Evolutionary conservation across 75 land plant species (phyloP).

Genomic region (Isoetes taiwanensis): DNA sequence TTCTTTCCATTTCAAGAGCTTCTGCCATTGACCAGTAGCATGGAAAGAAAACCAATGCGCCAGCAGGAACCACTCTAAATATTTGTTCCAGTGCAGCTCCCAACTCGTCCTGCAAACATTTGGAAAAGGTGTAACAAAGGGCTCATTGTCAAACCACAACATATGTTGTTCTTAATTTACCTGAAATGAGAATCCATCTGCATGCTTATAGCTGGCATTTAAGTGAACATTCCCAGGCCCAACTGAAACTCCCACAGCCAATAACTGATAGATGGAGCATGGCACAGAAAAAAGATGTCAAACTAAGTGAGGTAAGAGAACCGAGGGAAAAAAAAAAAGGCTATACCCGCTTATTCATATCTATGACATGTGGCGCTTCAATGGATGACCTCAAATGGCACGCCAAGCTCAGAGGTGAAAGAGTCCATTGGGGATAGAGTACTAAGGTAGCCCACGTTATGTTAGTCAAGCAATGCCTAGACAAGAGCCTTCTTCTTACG

Average conservation of each 20-base stretch:
- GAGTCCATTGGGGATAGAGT: constrained; percentile 89
- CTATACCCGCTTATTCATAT: constrained; percentile 79
- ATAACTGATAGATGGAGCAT: no score
- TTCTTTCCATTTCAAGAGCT: constrained; percentile 45
- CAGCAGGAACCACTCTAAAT: constrained; percentile 65
- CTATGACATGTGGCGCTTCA: constrained; percentile 91
- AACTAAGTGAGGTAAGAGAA: not conserved
- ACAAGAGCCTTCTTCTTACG: no score
- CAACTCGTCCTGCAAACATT: constrained; percentile 76
- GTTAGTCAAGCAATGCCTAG: no score
- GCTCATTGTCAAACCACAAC: no score
- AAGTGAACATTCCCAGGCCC: constrained; percentile 58
- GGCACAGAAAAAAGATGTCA: not conserved
- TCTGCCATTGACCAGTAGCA: constrained; percentile 83
- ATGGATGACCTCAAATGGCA: constrained; percentile 72
- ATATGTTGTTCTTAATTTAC: constrained; percentile 21
- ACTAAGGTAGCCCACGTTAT: no score
- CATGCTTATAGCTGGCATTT: constrained; percentile 90
- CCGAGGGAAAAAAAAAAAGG: not conserved
- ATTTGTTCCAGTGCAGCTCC: constrained; percentile 74
- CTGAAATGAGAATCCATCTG: constrained; percentile 77
- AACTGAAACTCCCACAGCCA: constrained; percentile 51
- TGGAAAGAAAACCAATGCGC: constrained; percentile 81
- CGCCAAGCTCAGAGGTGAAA: constrained; percentile 94
- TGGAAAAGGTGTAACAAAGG: no score